Evolutionary conservation across 768 basidiomycete species (phyloP).

Genomic region (Xerocomus potaroensis): DNA sequence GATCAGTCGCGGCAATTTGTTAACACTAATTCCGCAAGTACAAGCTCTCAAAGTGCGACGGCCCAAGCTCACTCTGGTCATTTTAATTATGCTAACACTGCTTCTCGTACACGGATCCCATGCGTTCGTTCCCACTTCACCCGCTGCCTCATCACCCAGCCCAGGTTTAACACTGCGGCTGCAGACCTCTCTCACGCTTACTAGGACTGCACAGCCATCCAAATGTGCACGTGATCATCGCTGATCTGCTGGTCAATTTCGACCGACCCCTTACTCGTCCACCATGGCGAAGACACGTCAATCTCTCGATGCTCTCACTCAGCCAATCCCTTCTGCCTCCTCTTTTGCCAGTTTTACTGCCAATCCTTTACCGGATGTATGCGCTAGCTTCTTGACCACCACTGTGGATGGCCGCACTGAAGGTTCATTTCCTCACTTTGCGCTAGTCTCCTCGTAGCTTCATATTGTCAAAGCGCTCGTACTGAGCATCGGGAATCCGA

Average conservation of each 20-base stretch:
- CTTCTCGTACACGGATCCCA: too few species aligned
- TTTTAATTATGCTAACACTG: too few species aligned
- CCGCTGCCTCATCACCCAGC: too few species aligned
- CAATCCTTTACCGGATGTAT: conserved; percentile 41
- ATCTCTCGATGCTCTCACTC: conserved; percentile 21
- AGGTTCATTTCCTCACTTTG: conserved; percentile 35
- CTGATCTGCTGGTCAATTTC: too few species aligned
- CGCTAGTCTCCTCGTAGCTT: conserved; percentile 2
- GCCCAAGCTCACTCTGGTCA: neutral
- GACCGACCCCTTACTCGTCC: neutral
- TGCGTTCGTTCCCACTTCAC: too few species aligned
- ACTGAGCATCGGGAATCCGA: conserved; percentile 57
- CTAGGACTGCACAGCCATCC: too few species aligned
- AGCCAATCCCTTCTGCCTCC: conserved; percentile 28
- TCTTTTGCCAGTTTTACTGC: conserved; percentile 10
- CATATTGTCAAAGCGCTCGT: conserved; percentile 47
- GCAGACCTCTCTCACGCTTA: too few species aligned
- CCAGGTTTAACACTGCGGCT: too few species aligned
- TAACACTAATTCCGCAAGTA: neutral
- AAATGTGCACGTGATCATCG: neutral
- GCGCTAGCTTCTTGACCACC: conserved; percentile 66
- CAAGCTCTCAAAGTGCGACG: neutral
- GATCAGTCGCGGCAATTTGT: conserved; percentile 13
- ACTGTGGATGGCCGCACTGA: conserved; percentile 60
- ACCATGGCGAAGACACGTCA: conserved; percentile 18